Conservation (phyloP, 2,329 filamentous ascomycete species). For the Sporothrix brasiliensis region DNA sequence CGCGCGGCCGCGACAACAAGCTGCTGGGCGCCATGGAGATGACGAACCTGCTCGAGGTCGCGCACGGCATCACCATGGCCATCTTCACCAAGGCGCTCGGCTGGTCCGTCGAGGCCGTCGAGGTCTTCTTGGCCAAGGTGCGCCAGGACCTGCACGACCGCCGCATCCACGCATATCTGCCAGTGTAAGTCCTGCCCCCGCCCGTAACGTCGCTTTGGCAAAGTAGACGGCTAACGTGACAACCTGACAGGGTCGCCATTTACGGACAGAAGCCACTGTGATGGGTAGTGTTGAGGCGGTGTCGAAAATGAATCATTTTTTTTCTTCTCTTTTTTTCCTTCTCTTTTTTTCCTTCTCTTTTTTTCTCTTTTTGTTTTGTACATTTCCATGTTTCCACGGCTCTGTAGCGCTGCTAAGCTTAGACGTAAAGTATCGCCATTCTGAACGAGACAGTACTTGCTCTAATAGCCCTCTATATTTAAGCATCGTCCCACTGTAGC, state of each 20-base stretch:
- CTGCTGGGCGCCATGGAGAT: constrained; percentile 45
- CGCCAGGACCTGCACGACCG: constrained; percentile 41
- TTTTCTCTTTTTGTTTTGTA: too few species aligned
- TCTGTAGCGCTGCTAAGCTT: too few species aligned
- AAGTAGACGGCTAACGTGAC: neutral
- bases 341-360: too few species aligned
- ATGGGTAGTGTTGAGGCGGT: neutral
- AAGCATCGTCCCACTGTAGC: neutral
- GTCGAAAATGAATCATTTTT: neutral
- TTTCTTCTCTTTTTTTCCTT: neutral
- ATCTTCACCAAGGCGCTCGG: constrained; percentile 42
- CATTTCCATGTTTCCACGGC: too few species aligned
- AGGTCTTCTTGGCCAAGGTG: constrained; percentile 42
- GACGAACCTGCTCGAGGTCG: constrained; percentile 43
- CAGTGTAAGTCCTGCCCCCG: constrained; percentile 23
- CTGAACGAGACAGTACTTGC: too few species aligned
- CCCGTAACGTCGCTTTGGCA: too few species aligned
- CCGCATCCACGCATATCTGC: constrained; percentile 42
- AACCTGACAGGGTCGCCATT: constrained; percentile 6
- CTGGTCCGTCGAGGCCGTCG: constrained; percentile 42
- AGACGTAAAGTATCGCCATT: too few species aligned
- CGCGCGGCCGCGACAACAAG: constrained; percentile 44
- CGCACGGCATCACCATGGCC: constrained; percentile 42
- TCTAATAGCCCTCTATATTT: too few species aligned
- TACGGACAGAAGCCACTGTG: constrained; percentile 25